Evolutionary conservation across 768 basidiomycete species (phyloP).

Genomic region (Lepiota subincarnata): DNA sequence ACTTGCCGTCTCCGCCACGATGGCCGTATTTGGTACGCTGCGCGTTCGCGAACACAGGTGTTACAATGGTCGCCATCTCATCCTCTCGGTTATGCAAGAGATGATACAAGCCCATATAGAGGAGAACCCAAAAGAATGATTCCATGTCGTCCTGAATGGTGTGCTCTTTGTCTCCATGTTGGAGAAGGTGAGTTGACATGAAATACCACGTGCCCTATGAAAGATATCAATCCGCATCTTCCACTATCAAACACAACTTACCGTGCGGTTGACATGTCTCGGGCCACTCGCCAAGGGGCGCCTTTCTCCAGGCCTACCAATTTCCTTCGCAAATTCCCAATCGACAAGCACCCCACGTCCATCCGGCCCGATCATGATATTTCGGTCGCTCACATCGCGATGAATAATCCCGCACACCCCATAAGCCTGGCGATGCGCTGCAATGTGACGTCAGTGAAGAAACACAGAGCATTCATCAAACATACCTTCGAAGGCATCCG

Average conservation of each 20-base stretch:
- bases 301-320: neutral
- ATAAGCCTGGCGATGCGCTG: slow-evolving; percentile 21
- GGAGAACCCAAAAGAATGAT: slow-evolving; percentile 21
- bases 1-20: too few species aligned
- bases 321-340: slow-evolving; percentile 19
- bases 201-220: slow-evolving; percentile 30
- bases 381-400: slow-evolving; percentile 23
- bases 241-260: slow-evolving; percentile 6
- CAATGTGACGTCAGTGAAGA: neutral
- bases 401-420: slow-evolving; percentile 17
- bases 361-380: slow-evolving; percentile 18
- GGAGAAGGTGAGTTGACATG: slow-evolving; percentile 22
- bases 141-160: slow-evolving; percentile 26
- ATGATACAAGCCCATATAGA: too few species aligned
- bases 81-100: too few species aligned
- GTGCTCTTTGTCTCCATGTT: slow-evolving; percentile 16
- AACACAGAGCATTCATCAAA: neutral
- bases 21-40: too few species aligned
- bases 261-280: slow-evolving; percentile 13
- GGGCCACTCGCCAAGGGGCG: neutral
- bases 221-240: neutral
- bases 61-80: too few species aligned
- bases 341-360: slow-evolving; percentile 20
- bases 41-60: too few species aligned
- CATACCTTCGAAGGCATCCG: slow-evolving; percentile 22